These are phyloP conservation scores for Aspergillus sp. DNA, from an alignment of 2,329 filamentous ascomycete genomes.

Conservation along the genomic window DNA sequence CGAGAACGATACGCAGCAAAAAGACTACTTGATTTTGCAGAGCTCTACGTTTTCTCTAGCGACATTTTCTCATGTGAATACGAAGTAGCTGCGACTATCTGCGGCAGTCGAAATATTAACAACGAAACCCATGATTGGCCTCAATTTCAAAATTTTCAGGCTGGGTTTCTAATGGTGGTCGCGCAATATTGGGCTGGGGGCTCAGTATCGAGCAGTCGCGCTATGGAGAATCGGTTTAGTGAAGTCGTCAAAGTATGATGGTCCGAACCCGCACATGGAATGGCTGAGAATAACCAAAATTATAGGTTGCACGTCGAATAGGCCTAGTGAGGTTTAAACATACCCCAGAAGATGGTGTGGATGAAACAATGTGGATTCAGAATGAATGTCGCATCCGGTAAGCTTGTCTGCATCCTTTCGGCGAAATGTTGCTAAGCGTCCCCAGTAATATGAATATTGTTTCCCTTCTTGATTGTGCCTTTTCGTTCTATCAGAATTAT, in stretches of 20 bases:
- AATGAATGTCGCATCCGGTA: conserved; percentile 47
- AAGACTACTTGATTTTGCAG: conserved; percentile 43
- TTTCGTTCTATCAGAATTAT: conserved; percentile 47
- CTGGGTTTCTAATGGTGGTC: conserved; percentile 42
- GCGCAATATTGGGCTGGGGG: conserved; percentile 48
- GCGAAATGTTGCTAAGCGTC: conserved; percentile 6
- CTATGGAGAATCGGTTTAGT: conserved; percentile 45
- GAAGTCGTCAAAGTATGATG: conserved; percentile 41
- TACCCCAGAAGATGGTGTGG: conserved; percentile 34
- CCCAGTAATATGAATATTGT: conserved; percentile 41
- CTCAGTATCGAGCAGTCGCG: conserved; percentile 38
- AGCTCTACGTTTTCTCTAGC: conserved; percentile 45
- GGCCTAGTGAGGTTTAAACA: conserved; percentile 40
- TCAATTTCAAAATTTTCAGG: conserved; percentile 44
- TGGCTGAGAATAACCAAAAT: not conserved
- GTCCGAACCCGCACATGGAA: not conserved
- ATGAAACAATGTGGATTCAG: conserved; percentile 45
- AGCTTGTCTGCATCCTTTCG: not conserved
- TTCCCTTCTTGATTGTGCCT: conserved; percentile 45
- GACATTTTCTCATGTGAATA: conserved; percentile 42
- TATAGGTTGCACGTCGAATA: conserved; percentile 40
- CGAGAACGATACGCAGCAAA: conserved; percentile 40
- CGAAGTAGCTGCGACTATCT: conserved; percentile 39
- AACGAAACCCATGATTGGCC: conserved; percentile 31
- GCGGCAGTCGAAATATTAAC: conserved; percentile 20